These are phyloP conservation scores for Globisporangium yorkense DNA, from an alignment of 352 stramenopile species.

Conservation along the genomic window DNA sequence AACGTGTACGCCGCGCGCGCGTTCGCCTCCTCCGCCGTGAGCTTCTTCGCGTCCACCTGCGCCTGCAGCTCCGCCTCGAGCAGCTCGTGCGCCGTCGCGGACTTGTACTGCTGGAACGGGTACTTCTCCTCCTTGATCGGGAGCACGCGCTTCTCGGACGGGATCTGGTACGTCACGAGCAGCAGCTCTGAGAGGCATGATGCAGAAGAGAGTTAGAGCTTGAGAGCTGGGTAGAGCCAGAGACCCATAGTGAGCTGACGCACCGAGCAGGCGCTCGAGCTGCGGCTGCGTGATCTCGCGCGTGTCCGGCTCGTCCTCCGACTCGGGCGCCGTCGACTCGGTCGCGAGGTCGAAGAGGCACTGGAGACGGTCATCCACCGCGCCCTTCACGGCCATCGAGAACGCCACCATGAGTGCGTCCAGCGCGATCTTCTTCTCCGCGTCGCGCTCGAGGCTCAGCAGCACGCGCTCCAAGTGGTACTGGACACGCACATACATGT, in stretches of 20 bases:
- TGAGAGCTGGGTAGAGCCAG: not conserved
- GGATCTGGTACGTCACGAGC: slow-evolving; percentile 76
- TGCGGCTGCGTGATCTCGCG: slow-evolving; percentile 51
- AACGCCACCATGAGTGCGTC: slow-evolving; percentile 77
- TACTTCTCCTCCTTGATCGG: slow-evolving; percentile 61
- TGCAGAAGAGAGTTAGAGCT: not conserved
- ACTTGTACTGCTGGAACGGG: slow-evolving; percentile 73
- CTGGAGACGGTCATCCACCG: slow-evolving; percentile 57
- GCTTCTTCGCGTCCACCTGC: slow-evolving; percentile 42
- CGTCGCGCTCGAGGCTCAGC: slow-evolving; percentile 54
- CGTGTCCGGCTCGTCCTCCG: slow-evolving; percentile 19
- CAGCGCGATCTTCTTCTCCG: slow-evolving; percentile 50
- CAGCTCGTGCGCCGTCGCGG: slow-evolving; percentile 29
- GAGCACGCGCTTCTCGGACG: slow-evolving; percentile 80
- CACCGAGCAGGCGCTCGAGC: slow-evolving; percentile 52
- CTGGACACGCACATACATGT: slow-evolving; percentile 10
- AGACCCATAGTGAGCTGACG: not conserved
- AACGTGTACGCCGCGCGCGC: slow-evolving; percentile 54
- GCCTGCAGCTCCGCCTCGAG: slow-evolving; percentile 29
- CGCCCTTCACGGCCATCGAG: slow-evolving; percentile 77
- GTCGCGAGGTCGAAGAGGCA: slow-evolving; percentile 69
- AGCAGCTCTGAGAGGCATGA: slow-evolving; percentile 29
- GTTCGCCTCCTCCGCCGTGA: slow-evolving; percentile 50
- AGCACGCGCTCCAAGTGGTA: slow-evolving; percentile 78
- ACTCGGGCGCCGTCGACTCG: slow-evolving; percentile 16